Conservation (phyloP, 768 basidiomycete genomes). For the Lentinula raphanica region DNA sequence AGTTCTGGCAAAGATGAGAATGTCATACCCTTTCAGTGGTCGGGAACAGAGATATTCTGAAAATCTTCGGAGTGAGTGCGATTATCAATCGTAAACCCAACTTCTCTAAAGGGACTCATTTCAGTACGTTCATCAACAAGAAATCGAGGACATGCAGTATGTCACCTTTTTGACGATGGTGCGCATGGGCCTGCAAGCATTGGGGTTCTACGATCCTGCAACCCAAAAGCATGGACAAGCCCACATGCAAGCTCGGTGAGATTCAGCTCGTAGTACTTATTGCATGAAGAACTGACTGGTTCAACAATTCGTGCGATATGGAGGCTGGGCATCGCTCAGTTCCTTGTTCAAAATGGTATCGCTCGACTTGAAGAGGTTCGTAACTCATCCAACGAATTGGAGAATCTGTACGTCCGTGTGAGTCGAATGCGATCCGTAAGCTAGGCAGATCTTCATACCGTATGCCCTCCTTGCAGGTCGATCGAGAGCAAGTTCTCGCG, state of each 20-base stretch:
- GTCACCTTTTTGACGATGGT: slow-evolving; percentile 83
- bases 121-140: slow-evolving; percentile 66
- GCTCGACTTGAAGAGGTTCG: slow-evolving; percentile 67
- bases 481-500: slow-evolving; percentile 61
- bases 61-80: slow-evolving; percentile 77
- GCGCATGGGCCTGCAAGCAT: slow-evolving; percentile 66
- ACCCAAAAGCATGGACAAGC: slow-evolving; percentile 84
- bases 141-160: slow-evolving; percentile 74
- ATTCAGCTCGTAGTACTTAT: background rate
- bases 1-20: background rate
- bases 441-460: background rate
- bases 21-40: no score
- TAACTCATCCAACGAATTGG: slow-evolving; percentile 48
- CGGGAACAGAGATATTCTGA: slow-evolving; percentile 69
- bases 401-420: slow-evolving; percentile 68
- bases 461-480: slow-evolving; percentile 44
- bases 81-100: no score
- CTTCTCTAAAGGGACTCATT: no score
- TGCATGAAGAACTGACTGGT: background rate
- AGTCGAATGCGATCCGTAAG: slow-evolving; percentile 16
- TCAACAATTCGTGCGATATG: background rate
- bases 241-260: slow-evolving; percentile 85
- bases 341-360: slow-evolving; percentile 69
- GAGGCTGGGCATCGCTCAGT: slow-evolving; percentile 82
- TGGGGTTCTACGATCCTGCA: slow-evolving; percentile 74